These are phyloP conservation scores for Starmera amethionina DNA, from an alignment of 805 yeast species.

Conservation along the genomic window DNA sequence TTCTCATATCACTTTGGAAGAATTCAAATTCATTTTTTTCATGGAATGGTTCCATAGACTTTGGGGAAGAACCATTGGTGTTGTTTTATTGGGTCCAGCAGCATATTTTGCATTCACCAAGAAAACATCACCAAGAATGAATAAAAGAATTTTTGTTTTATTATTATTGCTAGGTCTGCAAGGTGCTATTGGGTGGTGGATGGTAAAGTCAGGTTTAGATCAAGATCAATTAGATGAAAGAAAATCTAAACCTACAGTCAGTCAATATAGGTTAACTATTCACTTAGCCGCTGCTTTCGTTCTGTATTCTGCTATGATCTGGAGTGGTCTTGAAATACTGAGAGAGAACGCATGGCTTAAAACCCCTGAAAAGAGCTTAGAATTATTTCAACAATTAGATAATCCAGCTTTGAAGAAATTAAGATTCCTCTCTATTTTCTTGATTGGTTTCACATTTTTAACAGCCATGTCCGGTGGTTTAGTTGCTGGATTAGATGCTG, in stretches of 20 bases:
- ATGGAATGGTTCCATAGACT: slow-evolving; percentile 98
- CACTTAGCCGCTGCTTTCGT: slow-evolving; percentile 90
- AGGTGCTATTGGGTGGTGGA: slow-evolving; percentile 99
- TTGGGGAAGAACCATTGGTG: slow-evolving; percentile 86
- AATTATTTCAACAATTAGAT: slow-evolving; percentile 46
- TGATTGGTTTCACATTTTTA: slow-evolving; percentile 62
- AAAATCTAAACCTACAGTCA: slow-evolving; percentile 92
- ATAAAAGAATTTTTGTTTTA: slow-evolving; percentile 59
- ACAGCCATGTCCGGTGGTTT: slow-evolving; percentile 98
- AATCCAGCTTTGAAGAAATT: slow-evolving; percentile 50
- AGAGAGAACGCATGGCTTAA: slow-evolving; percentile 63
- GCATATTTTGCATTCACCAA: slow-evolving; percentile 63
- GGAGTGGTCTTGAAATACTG: slow-evolving; percentile 80
- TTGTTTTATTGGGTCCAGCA: slow-evolving; percentile 76
- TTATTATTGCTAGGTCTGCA: slow-evolving; percentile 79
- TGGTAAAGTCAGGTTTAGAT: slow-evolving; percentile 94
- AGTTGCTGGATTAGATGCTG: slow-evolving; percentile 98
- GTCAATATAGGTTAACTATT: slow-evolving; percentile 88
- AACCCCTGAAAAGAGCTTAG: slow-evolving; percentile 48
- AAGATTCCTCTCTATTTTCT: slow-evolving; percentile 42
- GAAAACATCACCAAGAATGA: slow-evolving; percentile 57
- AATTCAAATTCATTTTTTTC: slow-evolving; percentile 85
- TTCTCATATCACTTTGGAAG: slow-evolving; percentile 81
- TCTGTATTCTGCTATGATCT: slow-evolving; percentile 79
- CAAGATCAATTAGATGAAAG: slow-evolving; percentile 67